Evolutionary conservation across 2,329 filamentous ascomycete genomes (phyloP).

Genomic region (Daldinia eschscholtzii): DNA sequence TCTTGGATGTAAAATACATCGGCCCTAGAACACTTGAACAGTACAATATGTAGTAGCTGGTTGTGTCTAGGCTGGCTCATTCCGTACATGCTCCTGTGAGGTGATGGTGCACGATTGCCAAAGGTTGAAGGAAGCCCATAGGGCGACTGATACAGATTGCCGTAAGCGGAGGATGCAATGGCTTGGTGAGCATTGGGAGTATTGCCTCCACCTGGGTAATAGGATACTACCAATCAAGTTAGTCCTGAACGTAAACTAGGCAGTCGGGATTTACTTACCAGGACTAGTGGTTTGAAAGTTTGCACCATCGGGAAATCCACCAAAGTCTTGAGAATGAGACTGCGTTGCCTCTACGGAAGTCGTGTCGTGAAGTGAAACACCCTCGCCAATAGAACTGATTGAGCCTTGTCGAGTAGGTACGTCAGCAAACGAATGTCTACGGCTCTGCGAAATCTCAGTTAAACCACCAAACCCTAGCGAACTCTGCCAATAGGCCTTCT

Average conservation of each 20-base stretch:
- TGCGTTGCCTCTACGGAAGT: conserved; percentile 59
- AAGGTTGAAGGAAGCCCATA: conserved; percentile 62
- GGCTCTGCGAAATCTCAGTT: conserved; percentile 76
- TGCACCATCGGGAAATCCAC: conserved; percentile 57
- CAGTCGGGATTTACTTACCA: conserved; percentile 54
- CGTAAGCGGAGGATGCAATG: conserved; percentile 55
- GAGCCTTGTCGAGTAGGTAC: conserved; percentile 74
- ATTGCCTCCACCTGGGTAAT: conserved; percentile 54
- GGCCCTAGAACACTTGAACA: conserved; percentile 95
- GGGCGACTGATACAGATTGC: conserved; percentile 60
- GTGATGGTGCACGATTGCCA: conserved; percentile 67
- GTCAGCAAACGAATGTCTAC: conserved; percentile 83
- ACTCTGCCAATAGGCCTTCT: conserved; percentile 78
- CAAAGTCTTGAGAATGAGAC: conserved; percentile 59
- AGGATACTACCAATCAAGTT: conserved; percentile 53
- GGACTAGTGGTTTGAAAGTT: conserved; percentile 56
- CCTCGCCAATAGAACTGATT: conserved; percentile 70
- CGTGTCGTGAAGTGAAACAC: conserved; percentile 61
- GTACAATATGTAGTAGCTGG: conserved; percentile 86
- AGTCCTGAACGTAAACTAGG: conserved; percentile 36
- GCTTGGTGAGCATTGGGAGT: conserved; percentile 54
- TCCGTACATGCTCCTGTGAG: conserved; percentile 72
- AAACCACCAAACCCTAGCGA: conserved; percentile 74
- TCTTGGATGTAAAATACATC: conserved; percentile 98
- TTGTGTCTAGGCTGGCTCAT: conserved; percentile 72